Evolutionary conservation across 768 basidiomycete species (phyloP), one percentile per base, ranked within the genome.

Genomic region (Russula ochroleuca): DNA sequence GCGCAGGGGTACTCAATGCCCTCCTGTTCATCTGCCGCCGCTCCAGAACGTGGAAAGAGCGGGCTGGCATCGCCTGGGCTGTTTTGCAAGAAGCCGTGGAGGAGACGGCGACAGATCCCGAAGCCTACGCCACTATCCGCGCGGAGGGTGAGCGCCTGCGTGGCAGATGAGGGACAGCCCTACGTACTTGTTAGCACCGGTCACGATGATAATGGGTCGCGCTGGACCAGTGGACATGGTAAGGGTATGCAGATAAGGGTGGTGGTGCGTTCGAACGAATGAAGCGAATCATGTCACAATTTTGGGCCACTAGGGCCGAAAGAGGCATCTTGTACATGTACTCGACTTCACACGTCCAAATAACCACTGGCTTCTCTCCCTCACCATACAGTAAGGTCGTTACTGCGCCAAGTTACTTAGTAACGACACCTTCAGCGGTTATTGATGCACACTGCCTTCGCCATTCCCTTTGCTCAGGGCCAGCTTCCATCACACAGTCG

Each of bases 31-130:
- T 68, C 58, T 21, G 66, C n/a, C n/a, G n/a, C n/a, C n/a, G n/a
- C 37, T 13, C 63, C 13, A 52, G 73, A 35, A 57, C 73, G 71
- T n/a, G 73, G 70, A 48, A 73, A 73, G 64, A 80, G 77, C 2
- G 83, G 83, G 23, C 73, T 70, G 1, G 81, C 79, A 68, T 90
- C 86, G 14, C 79, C 74, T 6, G 83, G 82, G 61, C 70, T 71
- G 15, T 72, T 70, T 47, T 78, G 76, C n/a, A 82, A 82, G 19
- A 93, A 76, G 69, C 92, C 86, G 67, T 78, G 74, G 50, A 94
- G 78, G 8, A 94, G 80, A 52, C 92, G 86, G 65, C 87, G 83
- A 75, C 90, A 92, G 49, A 90, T 87, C 14, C 89, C 90, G 72
- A 87, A 89, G 17, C 92, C 92, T 19, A 94, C 80, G 61, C 92